phyloP scores from a whole-genome alignment of 2,329 filamentous ascomycete genomes.

The Drechslerella stenobrocha region DNA sequence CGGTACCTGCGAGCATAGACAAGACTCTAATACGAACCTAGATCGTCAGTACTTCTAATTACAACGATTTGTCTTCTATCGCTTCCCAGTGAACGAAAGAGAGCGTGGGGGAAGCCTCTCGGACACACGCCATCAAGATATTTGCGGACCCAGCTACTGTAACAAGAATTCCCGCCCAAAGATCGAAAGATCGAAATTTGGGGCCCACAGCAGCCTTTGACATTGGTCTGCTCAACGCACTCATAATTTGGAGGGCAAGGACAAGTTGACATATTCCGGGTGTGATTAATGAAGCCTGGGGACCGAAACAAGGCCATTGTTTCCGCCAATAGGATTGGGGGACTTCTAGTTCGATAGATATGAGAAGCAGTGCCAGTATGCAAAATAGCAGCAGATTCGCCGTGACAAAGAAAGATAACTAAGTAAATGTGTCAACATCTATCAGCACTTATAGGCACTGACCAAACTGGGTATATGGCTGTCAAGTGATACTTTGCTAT shows the following conservation, averaged over 20 bases:
- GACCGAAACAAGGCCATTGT: constrained; percentile 32
- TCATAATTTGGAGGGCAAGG: constrained; percentile 30
- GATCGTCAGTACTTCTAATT: not conserved
- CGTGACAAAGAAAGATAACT: constrained; percentile 33
- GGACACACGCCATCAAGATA: constrained; percentile 17
- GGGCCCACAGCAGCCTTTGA: constrained; percentile 7
- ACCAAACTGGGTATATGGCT: not conserved
- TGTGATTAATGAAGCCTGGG: constrained; percentile 21
- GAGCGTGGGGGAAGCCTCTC: not conserved
- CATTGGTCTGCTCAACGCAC: constrained; percentile 29
- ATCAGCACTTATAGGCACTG: not conserved
- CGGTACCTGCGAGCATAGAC: constrained; percentile 16
- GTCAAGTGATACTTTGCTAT: constrained; percentile 13
- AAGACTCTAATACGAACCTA: constrained; percentile 7
- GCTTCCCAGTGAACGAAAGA: not conserved
- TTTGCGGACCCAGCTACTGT: constrained; percentile 18
- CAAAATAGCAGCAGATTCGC: constrained; percentile 28
- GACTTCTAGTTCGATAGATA: constrained; percentile 9
- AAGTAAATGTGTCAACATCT: not conserved
- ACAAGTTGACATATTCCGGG: constrained; percentile 23
- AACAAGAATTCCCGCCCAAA: constrained; percentile 14
- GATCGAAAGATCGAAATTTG: constrained; percentile 15
- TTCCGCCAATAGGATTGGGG: constrained; percentile 26
- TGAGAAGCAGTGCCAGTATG: constrained; percentile 16
- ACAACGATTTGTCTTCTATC: not conserved